Conservation (phyloP, 2,329 filamentous ascomycete species). For the Leptographium wingfieldii region DNA sequence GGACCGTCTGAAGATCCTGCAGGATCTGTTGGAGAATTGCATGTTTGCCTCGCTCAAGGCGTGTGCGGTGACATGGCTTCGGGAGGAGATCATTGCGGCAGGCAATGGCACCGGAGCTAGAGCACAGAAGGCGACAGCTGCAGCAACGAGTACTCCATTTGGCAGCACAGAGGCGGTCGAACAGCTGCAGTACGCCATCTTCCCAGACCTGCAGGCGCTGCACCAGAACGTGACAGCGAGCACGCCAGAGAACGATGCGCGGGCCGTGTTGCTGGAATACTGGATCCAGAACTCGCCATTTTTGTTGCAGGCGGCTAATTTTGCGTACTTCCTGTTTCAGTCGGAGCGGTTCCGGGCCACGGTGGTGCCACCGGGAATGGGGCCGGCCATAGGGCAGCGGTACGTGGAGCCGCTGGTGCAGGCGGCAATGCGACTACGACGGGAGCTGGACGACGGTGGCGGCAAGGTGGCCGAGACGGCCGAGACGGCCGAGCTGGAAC, state of each 20-base stretch:
- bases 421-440: slow-evolving; percentile 16
- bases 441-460: neutral
- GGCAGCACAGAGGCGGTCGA: slow-evolving; percentile 42
- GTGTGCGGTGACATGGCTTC: slow-evolving; percentile 49
- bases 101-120: slow-evolving; percentile 12
- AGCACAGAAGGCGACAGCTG: neutral
- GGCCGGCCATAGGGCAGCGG: slow-evolving; percentile 42
- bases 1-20: slow-evolving; percentile 46
- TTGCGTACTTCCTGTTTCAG: slow-evolving; percentile 43
- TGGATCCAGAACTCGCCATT: slow-evolving; percentile 39
- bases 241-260: slow-evolving; percentile 18
- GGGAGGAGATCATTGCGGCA: slow-evolving; percentile 44
- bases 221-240: slow-evolving; percentile 18
- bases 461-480: neutral
- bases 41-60: slow-evolving; percentile 50
- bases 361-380: slow-evolving; percentile 43
- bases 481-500: slow-evolving; percentile 1
- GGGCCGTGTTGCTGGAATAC: slow-evolving; percentile 31
- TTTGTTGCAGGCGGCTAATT: slow-evolving; percentile 47
- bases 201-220: slow-evolving; percentile 41
- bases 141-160: slow-evolving; percentile 25
- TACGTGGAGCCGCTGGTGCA: slow-evolving; percentile 42
- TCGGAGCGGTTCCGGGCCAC: slow-evolving; percentile 26
- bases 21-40: slow-evolving; percentile 54
- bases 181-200: slow-evolving; percentile 47